These are phyloP conservation scores for Trypanosoma grayi DNA, from an alignment of 208 protist genomes.

Conservation along the genomic window DNA sequence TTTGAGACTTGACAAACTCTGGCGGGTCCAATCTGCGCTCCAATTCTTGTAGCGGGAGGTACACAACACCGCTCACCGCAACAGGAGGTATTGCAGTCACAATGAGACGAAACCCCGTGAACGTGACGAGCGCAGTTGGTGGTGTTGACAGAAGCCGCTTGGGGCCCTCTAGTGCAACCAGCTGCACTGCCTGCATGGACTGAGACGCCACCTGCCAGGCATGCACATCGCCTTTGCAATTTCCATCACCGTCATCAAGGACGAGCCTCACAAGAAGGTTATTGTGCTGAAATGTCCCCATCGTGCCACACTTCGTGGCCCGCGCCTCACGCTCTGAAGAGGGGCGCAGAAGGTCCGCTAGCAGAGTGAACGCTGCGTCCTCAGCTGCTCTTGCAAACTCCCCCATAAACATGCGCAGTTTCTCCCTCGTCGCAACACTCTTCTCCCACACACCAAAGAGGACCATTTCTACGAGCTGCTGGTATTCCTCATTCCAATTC, in stretches of 20 bases:
- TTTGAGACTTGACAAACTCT: slow-evolving; percentile 28
- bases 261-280: slow-evolving; percentile 50
- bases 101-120: slow-evolving; percentile 49
- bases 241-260: slow-evolving; percentile 47
- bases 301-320: slow-evolving; percentile 18
- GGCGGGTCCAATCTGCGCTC: slow-evolving; percentile 4
- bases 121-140: slow-evolving; percentile 49
- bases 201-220: slow-evolving; percentile 38
- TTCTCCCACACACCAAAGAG: slow-evolving; percentile 17
- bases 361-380: slow-evolving; percentile 29
- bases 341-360: slow-evolving; percentile 39
- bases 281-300: slow-evolving; percentile 30
- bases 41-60: slow-evolving; percentile 3
- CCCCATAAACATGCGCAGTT: slow-evolving; percentile 19
- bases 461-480: slow-evolving; percentile 19
- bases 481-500: slow-evolving; percentile 36
- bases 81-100: slow-evolving; percentile 62
- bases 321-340: slow-evolving; percentile 23
- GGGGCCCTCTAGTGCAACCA: slow-evolving; percentile 45
- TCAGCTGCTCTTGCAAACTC: slow-evolving; percentile 41
- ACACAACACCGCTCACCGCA: slow-evolving; percentile 11
- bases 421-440: slow-evolving; percentile 6
- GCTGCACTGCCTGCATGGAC: slow-evolving; percentile 27
- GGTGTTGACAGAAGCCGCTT: slow-evolving; percentile 49
- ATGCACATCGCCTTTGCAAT: slow-evolving; percentile 39